These are phyloP conservation scores for Anthracocystis setariae DNA, from an alignment of 1,284 basidiomycete genomes.

Conservation along the genomic window DNA sequence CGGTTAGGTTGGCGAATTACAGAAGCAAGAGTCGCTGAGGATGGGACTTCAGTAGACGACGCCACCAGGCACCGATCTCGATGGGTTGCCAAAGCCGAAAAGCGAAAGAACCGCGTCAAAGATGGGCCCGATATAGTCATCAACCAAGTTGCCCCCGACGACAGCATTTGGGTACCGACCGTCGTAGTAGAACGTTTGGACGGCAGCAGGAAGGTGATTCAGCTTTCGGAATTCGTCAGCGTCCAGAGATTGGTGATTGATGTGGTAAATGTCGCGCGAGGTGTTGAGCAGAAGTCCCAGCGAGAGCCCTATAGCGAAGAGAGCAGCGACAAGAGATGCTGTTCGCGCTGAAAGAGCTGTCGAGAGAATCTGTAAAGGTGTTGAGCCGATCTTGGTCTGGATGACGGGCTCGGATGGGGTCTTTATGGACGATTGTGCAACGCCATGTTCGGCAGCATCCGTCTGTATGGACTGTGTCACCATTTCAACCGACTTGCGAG, in stretches of 20 bases:
- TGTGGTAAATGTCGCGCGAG: constrained; percentile 48
- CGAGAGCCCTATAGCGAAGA: constrained; percentile 27
- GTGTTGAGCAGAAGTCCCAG: constrained; percentile 36
- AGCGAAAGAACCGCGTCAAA: constrained; percentile 21
- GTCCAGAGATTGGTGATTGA: constrained; percentile 30
- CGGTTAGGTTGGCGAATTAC: not conserved
- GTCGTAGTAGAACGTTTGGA: constrained; percentile 35
- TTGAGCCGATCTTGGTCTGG: not conserved
- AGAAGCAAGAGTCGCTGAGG: too few relatives aligned
- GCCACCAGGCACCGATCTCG: constrained; percentile 6
- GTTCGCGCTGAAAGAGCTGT: constrained; percentile 11
- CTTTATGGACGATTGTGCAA: constrained; percentile 3
- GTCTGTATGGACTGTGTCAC: constrained; percentile 41
- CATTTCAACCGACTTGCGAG: constrained; percentile 40
- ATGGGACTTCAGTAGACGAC: constrained; percentile 20
- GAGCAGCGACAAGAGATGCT: constrained; percentile 8
- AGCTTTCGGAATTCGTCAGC: constrained; percentile 42
- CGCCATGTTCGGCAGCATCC: constrained; percentile 5
- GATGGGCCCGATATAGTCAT: constrained; percentile 30
- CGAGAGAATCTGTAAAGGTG: not conserved
- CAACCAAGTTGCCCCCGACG: constrained; percentile 35
- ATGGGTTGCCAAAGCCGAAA: constrained; percentile 14
- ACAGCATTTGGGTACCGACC: constrained; percentile 39
- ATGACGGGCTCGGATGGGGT: not conserved
- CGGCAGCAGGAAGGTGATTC: constrained; percentile 25